Evolutionary conservation across 176 grass and related monocot genomes (phyloP), one percentile per base, ranked within the genome.

Genomic region (Ensete ventricosum): DNA sequence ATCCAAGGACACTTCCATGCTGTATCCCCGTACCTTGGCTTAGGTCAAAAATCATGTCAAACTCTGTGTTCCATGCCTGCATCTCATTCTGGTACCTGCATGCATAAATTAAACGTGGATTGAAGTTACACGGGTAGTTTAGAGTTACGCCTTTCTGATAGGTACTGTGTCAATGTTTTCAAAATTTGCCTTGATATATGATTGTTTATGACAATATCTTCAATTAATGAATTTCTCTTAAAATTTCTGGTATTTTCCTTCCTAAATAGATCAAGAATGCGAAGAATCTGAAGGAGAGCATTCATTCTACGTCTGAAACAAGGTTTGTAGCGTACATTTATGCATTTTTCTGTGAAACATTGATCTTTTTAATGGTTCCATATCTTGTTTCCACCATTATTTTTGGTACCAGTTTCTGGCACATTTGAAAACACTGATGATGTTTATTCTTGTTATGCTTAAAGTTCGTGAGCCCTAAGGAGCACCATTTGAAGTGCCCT

Each of bases 241-340:
- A 55, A 3, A 29, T 9, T 54, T 74, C 11, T 57, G 4, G 14
- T 67, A 1, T 57, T 74, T 55, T 55, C 20, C 27, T 74, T 74
- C 55, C 2, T 55, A 8, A 14, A 51, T 29, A 55, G 72, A 74
- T 9, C 72, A 57, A 74, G 14, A 22, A 74, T 55, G 52, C 11
- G 21, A 74, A 74, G 72, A 57, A 74, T 55, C 52, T 22, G 14
- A 74, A 57, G 72, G 72, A 74, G 21, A 57, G 14, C 21, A 74
- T 8, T 55, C 52, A 2, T 29, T 54, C 51, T 73, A 55, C 72
- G 27, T 34, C 72, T 55, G 52, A 74, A 19, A 21, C n/a, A 74
- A 55, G 72, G 72, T 74, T 1, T 53, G 34, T 13, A 22, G 7
- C 2, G 2, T 50, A 9, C 17, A 72, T 72, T 52, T 72, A 22